phyloP scores from a whole-genome alignment of 208 protist genomes.

The Acanthamoeba divionensis region DNA sequence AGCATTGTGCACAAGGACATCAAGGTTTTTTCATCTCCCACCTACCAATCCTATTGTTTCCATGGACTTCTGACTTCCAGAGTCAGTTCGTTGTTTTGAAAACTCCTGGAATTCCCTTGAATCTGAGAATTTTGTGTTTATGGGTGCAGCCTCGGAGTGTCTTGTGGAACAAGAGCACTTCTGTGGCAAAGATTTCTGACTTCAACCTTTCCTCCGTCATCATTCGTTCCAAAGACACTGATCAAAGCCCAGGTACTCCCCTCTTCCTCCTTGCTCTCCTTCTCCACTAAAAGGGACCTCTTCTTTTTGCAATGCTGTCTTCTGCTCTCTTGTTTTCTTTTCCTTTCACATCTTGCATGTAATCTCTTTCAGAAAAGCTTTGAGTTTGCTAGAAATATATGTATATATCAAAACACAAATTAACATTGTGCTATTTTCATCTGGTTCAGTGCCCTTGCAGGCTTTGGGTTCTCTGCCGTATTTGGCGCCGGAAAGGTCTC shows the following conservation, averaged over 20 bases:
- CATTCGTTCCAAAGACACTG: slow-evolving; percentile 32
- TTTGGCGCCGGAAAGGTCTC: slow-evolving; percentile 8
- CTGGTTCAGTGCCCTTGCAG: not conserved
- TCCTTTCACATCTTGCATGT: too few species aligned
- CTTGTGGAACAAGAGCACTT: slow-evolving; percentile 16
- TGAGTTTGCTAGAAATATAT: too few species aligned
- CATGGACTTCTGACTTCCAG: not conserved
- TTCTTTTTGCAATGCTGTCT: too few species aligned
- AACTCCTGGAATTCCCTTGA: too few species aligned
- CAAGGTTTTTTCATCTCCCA: not conserved
- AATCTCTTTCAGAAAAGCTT: too few species aligned
- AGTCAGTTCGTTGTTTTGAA: too few species aligned
- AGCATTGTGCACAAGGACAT: slow-evolving; percentile 40
- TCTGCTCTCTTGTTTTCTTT: too few species aligned
- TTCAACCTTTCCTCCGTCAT: slow-evolving; percentile 10
- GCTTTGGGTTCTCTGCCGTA: slow-evolving; percentile 22
- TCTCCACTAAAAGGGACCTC: not conserved
- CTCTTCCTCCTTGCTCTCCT: not conserved
- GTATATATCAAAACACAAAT: too few species aligned
- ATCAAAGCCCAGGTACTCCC: not conserved
- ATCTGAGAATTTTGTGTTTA: not conserved
- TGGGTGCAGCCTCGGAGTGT: not conserved
- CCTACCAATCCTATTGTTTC: not conserved
- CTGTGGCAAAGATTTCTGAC: slow-evolving; percentile 32
- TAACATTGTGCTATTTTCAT: too few species aligned